phyloP scores from a whole-genome alignment of 2,329 filamentous ascomycete genomes.

The Dothidotthia symphoricarpi region DNA sequence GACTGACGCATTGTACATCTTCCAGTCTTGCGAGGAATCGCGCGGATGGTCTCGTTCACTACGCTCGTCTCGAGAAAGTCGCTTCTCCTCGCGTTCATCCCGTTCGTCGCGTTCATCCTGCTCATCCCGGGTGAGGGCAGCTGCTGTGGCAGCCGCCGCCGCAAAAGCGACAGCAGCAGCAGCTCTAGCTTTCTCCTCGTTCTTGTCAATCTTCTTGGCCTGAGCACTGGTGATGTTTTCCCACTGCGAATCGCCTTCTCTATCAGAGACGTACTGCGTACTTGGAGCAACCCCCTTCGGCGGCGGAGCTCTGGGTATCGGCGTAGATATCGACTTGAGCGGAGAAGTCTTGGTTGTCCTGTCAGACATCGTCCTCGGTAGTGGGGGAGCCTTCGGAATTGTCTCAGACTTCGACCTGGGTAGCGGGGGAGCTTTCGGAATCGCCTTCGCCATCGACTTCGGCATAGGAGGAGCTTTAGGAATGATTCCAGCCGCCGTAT shows the following conservation, averaged over 20 bases:
- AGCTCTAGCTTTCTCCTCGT: slow-evolving; percentile 31
- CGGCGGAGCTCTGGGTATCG: slow-evolving; percentile 11
- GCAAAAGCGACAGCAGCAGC: slow-evolving; percentile 16
- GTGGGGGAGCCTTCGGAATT: too few species aligned
- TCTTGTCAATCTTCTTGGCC: slow-evolving; percentile 34
- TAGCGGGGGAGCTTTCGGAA: not conserved
- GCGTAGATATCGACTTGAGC: too few species aligned
- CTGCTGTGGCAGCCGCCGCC: slow-evolving; percentile 19
- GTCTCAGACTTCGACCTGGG: too few species aligned
- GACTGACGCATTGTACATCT: slow-evolving; percentile 17
- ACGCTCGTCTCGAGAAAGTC: too few species aligned
- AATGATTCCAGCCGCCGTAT: slow-evolving; percentile 25
- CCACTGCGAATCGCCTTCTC: slow-evolving; percentile 23
- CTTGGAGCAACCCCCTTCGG: slow-evolving; percentile 26
- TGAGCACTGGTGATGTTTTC: slow-evolving; percentile 21
- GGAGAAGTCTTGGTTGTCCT: too few species aligned
- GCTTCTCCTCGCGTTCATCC: slow-evolving; percentile 4
- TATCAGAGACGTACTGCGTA: slow-evolving; percentile 31
- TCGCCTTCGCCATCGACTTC: too few species aligned
- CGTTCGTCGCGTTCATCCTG: slow-evolving; percentile 6
- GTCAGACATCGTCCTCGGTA: too few species aligned
- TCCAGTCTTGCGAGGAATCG: slow-evolving; percentile 10
- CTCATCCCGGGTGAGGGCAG: slow-evolving; percentile 20
- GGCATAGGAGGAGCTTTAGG: slow-evolving; percentile 11
- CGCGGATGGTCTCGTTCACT: too few species aligned